These are phyloP conservation scores for Monosporascus sp. DNA, from an alignment of 2,329 filamentous ascomycete genomes.

Conservation along the genomic window DNA sequence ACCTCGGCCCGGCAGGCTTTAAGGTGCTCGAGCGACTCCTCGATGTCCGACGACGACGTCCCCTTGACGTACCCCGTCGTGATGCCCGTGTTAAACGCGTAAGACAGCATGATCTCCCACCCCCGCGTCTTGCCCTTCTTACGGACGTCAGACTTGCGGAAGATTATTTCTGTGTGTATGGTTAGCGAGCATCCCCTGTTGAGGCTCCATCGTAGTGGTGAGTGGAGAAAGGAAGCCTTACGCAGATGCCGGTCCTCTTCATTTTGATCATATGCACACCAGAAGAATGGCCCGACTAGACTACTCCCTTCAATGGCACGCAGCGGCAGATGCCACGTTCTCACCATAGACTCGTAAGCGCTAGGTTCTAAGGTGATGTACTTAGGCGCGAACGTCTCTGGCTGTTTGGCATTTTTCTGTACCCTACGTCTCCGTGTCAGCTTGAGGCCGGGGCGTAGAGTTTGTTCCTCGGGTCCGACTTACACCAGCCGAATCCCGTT, in stretches of 20 bases:
- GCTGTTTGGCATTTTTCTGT: conserved; percentile 49
- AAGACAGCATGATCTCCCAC: conserved; percentile 59
- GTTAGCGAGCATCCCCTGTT: not conserved
- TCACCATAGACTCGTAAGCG: conserved; percentile 51
- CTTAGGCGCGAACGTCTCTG: conserved; percentile 52
- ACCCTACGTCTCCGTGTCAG: conserved; percentile 33
- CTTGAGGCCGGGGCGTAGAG: not conserved
- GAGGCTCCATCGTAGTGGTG: too few relatives aligned
- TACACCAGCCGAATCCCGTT: conserved; percentile 52
- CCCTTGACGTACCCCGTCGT: conserved; percentile 59
- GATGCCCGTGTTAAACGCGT: conserved; percentile 48
- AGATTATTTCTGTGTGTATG: conserved; percentile 47
- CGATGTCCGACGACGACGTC: conserved; percentile 51
- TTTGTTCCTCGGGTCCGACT: conserved; percentile 21
- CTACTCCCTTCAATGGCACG: conserved; percentile 53
- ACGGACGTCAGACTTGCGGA: conserved; percentile 60
- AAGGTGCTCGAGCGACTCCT: conserved; percentile 43
- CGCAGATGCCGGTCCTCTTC: conserved; percentile 52
- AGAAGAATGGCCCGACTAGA: conserved; percentile 59
- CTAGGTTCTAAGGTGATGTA: conserved; percentile 47
- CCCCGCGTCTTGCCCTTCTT: conserved; percentile 59
- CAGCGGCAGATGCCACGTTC: conserved; percentile 46
- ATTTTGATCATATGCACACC: conserved; percentile 51
- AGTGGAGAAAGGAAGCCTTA: conserved; percentile 26
- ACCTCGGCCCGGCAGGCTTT: conserved; percentile 42